Conservation (phyloP, 1,284 basidiomycete genomes). For the Rhodotorula sp. region DNA sequence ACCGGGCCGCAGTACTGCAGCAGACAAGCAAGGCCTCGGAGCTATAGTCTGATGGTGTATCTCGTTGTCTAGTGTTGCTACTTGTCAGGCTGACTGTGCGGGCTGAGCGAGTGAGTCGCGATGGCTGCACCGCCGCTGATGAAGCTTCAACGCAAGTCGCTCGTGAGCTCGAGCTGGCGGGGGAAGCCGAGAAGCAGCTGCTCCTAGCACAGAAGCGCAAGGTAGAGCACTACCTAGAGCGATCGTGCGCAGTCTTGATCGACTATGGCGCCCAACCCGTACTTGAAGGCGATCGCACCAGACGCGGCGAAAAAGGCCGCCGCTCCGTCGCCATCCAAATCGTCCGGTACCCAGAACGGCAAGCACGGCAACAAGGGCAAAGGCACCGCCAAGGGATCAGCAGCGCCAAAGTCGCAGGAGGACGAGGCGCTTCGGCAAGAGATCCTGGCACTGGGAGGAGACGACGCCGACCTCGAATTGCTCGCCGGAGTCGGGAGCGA, state of each 20-base stretch:
- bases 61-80: no score
- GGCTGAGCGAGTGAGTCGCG: no score
- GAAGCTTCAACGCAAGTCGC: no score
- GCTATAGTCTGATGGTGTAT: no score
- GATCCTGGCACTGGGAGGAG: conserved; percentile 57
- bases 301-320: neutral
- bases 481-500: conserved; percentile 52
- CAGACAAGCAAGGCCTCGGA: neutral
- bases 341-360: neutral
- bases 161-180: no score
- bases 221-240: neutral
- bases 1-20: neutral
- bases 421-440: conserved; percentile 47
- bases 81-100: no score
- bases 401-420: conserved; percentile 4
- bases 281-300: conserved; percentile 29
- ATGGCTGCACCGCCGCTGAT: no score
- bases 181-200: neutral
- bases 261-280: conserved; percentile 28
- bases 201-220: neutral
- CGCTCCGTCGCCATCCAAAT: neutral
- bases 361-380: conserved; percentile 1
- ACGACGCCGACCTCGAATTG: conserved; percentile 56
- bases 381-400: neutral
- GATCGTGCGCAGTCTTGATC: no score